These are phyloP conservation scores for Glomus cerebriforme DNA, from an alignment of 192 early-diverging fungal species.

Conservation along the genomic window DNA sequence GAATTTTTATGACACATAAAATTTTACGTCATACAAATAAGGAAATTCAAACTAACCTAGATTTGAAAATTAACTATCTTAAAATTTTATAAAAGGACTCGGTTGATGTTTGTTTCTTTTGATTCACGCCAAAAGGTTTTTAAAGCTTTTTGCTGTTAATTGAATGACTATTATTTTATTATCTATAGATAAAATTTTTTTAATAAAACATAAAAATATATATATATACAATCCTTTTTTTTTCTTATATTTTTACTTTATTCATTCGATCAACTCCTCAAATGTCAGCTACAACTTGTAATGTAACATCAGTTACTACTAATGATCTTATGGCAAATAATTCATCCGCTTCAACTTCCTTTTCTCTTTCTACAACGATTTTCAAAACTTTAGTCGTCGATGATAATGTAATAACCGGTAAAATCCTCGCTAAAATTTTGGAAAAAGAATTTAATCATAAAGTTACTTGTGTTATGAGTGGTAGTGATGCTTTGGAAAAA, in stretches of 20 bases:
- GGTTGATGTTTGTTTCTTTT: not conserved
- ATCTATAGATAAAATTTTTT: not conserved
- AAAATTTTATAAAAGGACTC: not conserved
- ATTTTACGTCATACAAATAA: not conserved
- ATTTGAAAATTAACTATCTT: not conserved
- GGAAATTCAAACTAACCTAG: not conserved
- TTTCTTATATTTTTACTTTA: no score
- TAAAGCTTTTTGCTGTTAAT: not conserved
- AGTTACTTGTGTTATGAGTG: conserved; percentile 48
- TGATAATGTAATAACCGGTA: conserved; percentile 69
- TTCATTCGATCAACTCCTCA: not conserved
- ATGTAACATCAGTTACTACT: not conserved
- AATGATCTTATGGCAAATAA: not conserved
- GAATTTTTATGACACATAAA: not conserved
- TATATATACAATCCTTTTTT: not conserved
- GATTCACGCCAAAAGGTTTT: not conserved
- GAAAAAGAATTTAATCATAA: conserved; percentile 46
- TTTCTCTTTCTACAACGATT: not conserved
- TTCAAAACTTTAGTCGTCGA: conserved; percentile 58
- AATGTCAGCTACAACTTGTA: not conserved
- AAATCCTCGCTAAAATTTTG: conserved; percentile 58
- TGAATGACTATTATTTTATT: no score
- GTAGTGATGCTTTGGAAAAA: conserved; percentile 48
- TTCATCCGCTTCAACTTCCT: not conserved
- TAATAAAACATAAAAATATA: not conserved